These are phyloP conservation scores for Aspergillus sp. DNA, from an alignment of 2,329 filamentous ascomycete species.

Conservation along the genomic window DNA sequence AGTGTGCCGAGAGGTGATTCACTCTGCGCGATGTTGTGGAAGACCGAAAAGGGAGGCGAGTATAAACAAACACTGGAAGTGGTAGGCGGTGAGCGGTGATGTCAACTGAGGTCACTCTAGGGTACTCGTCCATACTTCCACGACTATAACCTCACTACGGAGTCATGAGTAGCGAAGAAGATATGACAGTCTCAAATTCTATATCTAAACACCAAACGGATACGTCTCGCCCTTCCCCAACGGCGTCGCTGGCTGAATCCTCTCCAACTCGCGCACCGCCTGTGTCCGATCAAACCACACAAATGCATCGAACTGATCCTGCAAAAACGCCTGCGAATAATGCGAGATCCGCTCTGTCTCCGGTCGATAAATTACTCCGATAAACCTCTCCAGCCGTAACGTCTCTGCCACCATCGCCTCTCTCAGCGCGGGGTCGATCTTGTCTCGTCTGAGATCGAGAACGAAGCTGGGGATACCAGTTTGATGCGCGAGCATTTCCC, in stretches of 20 bases:
- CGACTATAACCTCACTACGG: too few species aligned
- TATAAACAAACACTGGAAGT: background rate
- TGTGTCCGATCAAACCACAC: constrained; percentile 46
- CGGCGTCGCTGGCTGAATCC: constrained; percentile 37
- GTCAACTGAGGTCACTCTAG: background rate
- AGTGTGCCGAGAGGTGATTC: background rate
- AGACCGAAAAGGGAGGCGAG: constrained; percentile 1
- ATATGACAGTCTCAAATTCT: background rate
- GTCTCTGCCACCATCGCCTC: constrained; percentile 30
- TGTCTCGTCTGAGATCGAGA: constrained; percentile 39
- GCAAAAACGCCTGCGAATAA: constrained; percentile 42
- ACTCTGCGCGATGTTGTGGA: background rate
- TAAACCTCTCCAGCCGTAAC: constrained; percentile 43
- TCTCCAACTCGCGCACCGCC: constrained; percentile 42
- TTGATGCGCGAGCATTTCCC: constrained; percentile 45
- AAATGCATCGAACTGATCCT: constrained; percentile 45
- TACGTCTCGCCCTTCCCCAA: constrained; percentile 45
- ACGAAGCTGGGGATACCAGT: constrained; percentile 41
- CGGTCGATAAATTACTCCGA: constrained; percentile 48
- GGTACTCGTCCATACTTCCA: too few species aligned
- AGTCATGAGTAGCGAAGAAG: background rate
- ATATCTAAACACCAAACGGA: constrained; percentile 43
- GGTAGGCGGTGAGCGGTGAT: constrained; percentile 4
- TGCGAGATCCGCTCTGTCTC: constrained; percentile 45
- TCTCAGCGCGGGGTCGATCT: constrained; percentile 30